Evolutionary conservation across 805 yeast genomes (phyloP), one percentile per base, ranked within the genome.

Genomic region (Saccharomycopsis sp.): DNA sequence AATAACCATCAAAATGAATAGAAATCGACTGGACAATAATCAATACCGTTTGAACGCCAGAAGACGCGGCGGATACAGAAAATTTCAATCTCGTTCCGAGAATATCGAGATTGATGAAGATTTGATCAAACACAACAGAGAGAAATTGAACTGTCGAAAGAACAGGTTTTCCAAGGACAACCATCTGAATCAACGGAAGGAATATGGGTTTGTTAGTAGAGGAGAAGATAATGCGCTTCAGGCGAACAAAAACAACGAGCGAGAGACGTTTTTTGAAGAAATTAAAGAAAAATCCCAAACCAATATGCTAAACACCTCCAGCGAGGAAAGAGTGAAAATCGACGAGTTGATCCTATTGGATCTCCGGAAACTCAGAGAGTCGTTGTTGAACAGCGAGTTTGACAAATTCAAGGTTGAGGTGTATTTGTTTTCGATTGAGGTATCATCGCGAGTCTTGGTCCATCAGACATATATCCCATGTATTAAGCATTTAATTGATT

Each of bases 401-500:
- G 75, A 73, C 55, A 73, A 72, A 15, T 82, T 83, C 58, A 62
- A 78, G 2, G 73, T 72, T 50, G 65, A 70, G 20, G 86, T 84
- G 15, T 80, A 75, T 62, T 58, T 83, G 29, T 76, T 73, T 54
- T 82, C 87, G 0, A 73, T 80, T 3, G 66, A 83, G 47, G 70
- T 80, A 14, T 70, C 84, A 0, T 68, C 81, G 0, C 70, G 75
- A 2, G 66, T 76, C 2, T 82, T 82, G 2, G 81, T 80, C 62
- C 78, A 80, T 64, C 84, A 81, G 62, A 77, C 87, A 1, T 84
- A 82, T 63, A 57, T 84, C 0, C 87, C 88, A 2, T 73, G 83
- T 51, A 76, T 82, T 3, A 67, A 68, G 24, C 78, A 75, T 62
- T 29, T 57, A 15, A 50, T 61, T 17, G 49, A 44, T 44, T 20